phyloP scores from a whole-genome alignment of 257 asterid species.

The Solanum chilense region DNA sequence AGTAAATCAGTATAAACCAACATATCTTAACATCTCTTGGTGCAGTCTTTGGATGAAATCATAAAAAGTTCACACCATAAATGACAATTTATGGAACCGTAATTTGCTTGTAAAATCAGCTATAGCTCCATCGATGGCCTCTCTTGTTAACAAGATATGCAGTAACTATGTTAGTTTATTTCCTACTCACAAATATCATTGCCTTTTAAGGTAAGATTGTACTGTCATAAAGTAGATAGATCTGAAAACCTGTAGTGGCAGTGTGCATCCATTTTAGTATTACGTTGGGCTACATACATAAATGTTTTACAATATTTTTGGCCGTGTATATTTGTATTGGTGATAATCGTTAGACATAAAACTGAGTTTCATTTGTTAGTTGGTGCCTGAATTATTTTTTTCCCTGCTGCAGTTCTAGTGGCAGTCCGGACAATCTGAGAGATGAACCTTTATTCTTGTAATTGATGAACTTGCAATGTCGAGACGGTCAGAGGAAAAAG shows the following conservation, averaged over 20 bases:
- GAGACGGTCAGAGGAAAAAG: not conserved
- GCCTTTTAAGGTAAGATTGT: not conserved
- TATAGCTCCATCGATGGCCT: not conserved
- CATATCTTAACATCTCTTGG: not conserved
- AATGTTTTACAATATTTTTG: not conserved
- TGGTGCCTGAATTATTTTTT: not conserved
- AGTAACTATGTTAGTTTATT: not conserved
- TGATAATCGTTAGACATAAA: not conserved
- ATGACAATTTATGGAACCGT: not conserved
- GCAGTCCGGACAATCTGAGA: slow-evolving; percentile 17
- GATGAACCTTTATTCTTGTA: not conserved
- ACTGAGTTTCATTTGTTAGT: not conserved
- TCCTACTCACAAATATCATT: not conserved
- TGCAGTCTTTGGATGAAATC: not conserved
- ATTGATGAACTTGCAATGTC: not conserved
- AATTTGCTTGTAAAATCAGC: not conserved
- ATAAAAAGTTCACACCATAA: not conserved
- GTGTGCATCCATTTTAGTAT: not conserved
- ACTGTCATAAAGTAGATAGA: not conserved
- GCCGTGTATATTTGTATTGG: not conserved
- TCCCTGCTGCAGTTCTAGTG: slow-evolving; percentile 47
- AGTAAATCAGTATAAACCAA: not conserved
- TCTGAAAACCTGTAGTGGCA: not conserved
- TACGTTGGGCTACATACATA: not conserved
- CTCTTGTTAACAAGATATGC: not conserved